Evolutionary conservation across 345 rosid species (phyloP).

Genomic region (Passiflora organensis): DNA sequence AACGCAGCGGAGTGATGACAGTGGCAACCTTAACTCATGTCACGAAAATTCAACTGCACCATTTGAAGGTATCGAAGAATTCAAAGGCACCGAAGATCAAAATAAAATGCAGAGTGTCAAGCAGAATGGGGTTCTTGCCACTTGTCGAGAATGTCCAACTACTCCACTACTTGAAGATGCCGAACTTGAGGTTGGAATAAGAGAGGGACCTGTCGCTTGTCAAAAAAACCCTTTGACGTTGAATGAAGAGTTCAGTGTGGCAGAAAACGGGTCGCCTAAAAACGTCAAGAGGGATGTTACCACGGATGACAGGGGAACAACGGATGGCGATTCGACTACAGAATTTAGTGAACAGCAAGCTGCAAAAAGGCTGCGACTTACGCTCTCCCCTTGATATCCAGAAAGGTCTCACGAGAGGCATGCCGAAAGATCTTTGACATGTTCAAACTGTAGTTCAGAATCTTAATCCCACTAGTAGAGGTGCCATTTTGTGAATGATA

Average conservation of each 20-base stretch:
- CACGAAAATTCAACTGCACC: conserved; percentile 1
- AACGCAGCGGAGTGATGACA: neutral
- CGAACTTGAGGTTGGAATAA: too few relatives aligned
- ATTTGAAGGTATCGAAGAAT: neutral
- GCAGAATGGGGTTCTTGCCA: too few relatives aligned
- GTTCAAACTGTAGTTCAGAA: too few relatives aligned
- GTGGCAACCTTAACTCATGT: neutral
- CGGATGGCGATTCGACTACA: neutral
- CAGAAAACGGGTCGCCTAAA: neutral
- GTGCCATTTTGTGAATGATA: too few relatives aligned
- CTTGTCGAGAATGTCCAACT: too few relatives aligned
- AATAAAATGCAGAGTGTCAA: neutral
- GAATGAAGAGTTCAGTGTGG: neutral
- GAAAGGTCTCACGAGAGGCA: conserved; percentile 10
- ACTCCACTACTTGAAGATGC: too few relatives aligned
- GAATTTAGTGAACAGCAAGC: conserved; percentile 40
- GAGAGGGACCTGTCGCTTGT: neutral
- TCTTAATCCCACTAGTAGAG: too few relatives aligned
- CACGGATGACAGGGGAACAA: neutral
- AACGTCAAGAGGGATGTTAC: neutral
- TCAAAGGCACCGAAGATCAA: neutral
- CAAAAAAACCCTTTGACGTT: neutral
- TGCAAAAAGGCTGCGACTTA: conserved; percentile 54
- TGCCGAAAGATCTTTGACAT: conserved; percentile 20
- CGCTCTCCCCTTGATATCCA: conserved; percentile 28